Evolutionary conservation across 768 basidiomycete genomes (phyloP).

Genomic region (Gautieria morchelliformis): DNA sequence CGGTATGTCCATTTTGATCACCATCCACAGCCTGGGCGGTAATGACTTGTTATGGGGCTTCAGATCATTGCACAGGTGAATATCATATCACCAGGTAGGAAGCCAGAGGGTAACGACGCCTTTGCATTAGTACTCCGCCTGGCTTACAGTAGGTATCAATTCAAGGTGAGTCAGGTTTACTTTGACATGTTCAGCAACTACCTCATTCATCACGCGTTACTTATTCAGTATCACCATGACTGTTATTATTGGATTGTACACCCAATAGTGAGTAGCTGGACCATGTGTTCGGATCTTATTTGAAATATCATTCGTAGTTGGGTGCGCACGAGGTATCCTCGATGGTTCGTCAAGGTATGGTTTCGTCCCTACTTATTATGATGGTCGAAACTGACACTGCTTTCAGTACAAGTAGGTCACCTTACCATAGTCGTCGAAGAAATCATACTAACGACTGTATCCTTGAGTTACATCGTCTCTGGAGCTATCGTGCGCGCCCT

Average conservation of each 20-base stretch:
- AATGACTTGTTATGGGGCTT: background rate
- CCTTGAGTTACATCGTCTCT: conserved; percentile 28
- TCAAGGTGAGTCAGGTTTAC: background rate
- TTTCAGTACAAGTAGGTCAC: conserved; percentile 1
- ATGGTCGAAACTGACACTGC: background rate
- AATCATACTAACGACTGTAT: background rate
- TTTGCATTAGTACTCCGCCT: conserved; percentile 16
- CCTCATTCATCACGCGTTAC: background rate
- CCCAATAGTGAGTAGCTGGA: conserved; percentile 12
- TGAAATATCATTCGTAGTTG: conserved; percentile 6
- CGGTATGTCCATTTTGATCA: background rate
- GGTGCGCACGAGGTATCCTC: conserved; percentile 26
- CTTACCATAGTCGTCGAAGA: background rate
- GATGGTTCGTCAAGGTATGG: conserved; percentile 28
- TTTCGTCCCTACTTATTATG: background rate
- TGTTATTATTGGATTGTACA: conserved; percentile 16
- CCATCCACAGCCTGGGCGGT: background rate
- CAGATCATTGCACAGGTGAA: background rate
- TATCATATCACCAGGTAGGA: background rate
- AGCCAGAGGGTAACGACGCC: background rate
- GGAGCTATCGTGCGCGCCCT: conserved; percentile 20
- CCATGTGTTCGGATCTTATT: background rate
- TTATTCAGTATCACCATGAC: conserved; percentile 11
- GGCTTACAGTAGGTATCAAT: conserved; percentile 16
- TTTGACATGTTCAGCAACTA: background rate